Evolutionary conservation across 148 eudicot species (phyloP).

Genomic region (Rhododendron vialii): DNA sequence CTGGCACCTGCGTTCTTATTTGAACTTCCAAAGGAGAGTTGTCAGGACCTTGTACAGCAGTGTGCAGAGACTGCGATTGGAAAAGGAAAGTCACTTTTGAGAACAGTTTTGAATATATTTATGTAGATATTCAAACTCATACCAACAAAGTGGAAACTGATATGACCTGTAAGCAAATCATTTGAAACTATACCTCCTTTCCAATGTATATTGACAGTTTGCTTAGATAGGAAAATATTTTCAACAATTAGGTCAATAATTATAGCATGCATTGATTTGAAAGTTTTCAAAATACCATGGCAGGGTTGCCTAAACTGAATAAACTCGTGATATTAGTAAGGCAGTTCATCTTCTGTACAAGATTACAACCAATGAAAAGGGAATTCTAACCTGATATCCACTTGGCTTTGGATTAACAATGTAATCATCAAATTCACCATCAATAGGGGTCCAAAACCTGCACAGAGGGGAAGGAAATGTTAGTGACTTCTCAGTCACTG

Average conservation of each 20-base stretch:
- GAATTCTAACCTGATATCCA: conserved; percentile 81
- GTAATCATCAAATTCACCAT: conserved; percentile 94
- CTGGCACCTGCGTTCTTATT: conserved; percentile 83
- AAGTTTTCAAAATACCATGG: background rate
- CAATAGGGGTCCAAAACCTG: conserved; percentile 93
- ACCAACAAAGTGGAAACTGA: background rate
- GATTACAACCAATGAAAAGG: background rate
- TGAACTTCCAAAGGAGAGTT: conserved; percentile 84
- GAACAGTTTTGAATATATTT: background rate
- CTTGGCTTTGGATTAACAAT: conserved; percentile 94
- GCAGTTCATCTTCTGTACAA: background rate
- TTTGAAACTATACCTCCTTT: background rate
- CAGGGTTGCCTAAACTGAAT: background rate
- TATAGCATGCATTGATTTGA: background rate
- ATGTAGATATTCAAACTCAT: background rate
- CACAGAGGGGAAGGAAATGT: conserved; percentile 20
- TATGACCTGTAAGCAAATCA: background rate
- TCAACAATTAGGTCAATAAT: background rate
- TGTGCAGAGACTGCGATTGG: conserved; percentile 84
- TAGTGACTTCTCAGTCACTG: background rate
- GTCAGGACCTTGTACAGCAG: conserved; percentile 91
- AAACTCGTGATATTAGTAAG: background rate
- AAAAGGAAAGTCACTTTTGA: conserved; percentile 14
- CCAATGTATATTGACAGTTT: background rate
- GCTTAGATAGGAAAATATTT: background rate